Evolutionary conservation across 2,329 filamentous ascomycete species (phyloP), one percentile per base, ranked within the genome.

Genomic region (Ophiognomonia clavigignenti-juglandacearum): DNA sequence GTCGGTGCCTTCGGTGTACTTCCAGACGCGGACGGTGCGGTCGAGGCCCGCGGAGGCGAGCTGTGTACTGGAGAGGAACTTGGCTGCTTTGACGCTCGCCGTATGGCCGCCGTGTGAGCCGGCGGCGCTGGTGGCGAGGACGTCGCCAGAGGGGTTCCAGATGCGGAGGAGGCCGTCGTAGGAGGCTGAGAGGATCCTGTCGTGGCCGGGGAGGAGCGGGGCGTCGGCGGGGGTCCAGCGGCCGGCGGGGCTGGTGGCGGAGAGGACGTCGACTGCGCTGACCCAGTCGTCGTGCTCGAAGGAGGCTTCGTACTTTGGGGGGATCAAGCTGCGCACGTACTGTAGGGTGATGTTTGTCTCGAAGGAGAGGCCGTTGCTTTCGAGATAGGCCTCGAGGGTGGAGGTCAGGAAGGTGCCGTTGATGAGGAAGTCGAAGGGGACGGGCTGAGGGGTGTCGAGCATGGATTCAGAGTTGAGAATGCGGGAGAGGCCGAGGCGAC

Each of bases 241-340:
- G 18, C 75, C 82, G 3, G 82, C 79, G 6, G 72, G 68, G 2
- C 86, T 86, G 11, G 76, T 81, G 13, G 68, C 65, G 0, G 89
- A 91, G 20, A 95, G 72, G 4, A 95, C 79, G 64, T 96, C 90
- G 22, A 97, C 82, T 22, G 81, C 80, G 63, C 88, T 88, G 40
- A 98, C 87, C 93, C 93, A 98, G 66, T 97, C 93, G 61, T 98
- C 91, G 65, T 98, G 92, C 70, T 96, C 85, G 64, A 96, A 98
- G 61, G 87, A 93, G 11, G 90, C 86, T 57, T 95, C 83, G 64
- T 93, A 92, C 29, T 87, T 76, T 16, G 93, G 93, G 7, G 93
- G 93, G 51, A 96, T 82, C 57, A 96, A 73, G 54, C 90, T 93
- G 59, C 90, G 85, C 29, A 96, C 89, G 67, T 97, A 98, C 72